A percentile compares a stretch with the other conserved stretches of the same genome.
Conservation (phyloP, 768 basidiomycete species). For the Macrocybe gigantea region DNA sequence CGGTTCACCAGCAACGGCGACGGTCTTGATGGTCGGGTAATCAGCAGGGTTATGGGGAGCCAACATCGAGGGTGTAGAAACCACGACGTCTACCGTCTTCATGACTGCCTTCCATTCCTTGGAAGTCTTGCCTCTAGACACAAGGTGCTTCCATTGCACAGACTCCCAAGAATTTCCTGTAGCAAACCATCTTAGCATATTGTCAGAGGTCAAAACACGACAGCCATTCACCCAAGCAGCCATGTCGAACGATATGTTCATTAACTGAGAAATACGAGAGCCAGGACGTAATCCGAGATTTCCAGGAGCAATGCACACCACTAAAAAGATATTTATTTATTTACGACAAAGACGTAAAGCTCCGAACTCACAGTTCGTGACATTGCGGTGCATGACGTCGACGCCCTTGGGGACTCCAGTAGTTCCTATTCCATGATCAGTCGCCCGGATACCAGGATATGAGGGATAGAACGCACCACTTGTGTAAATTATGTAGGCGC, state of each 20-base stretch:
- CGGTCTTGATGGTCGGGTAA: conserved; percentile 43
- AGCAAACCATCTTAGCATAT: conserved; percentile 34
- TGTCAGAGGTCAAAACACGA: conserved; percentile 35
- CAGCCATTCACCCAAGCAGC: conserved; percentile 43
- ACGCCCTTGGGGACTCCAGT: conserved; percentile 58
- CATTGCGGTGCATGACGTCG: conserved; percentile 52
- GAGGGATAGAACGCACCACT: conserved; percentile 31
- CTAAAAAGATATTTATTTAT: conserved; percentile 11
- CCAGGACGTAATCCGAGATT: conserved; percentile 55
- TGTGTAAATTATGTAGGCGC: conserved; percentile 58
- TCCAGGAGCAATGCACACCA: conserved; percentile 40
- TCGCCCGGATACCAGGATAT: neutral
- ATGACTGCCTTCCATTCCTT: conserved; percentile 46
- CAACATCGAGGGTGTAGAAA: conserved; percentile 49
- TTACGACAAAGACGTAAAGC: neutral
- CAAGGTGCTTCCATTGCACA: conserved; percentile 47
- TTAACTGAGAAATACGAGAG: conserved; percentile 48
- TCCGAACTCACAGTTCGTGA: conserved; percentile 40
- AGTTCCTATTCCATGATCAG: conserved; percentile 26
- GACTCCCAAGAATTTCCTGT: conserved; percentile 37
- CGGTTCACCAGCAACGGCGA: conserved; percentile 48
- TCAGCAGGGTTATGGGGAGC: conserved; percentile 40
- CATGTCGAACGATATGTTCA: conserved; percentile 67
- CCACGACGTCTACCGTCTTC: conserved; percentile 45
- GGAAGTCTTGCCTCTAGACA: conserved; percentile 43